Evolutionary conservation across 164 flowering plant species (phyloP).

Genomic region (Echeveria elegans): DNA sequence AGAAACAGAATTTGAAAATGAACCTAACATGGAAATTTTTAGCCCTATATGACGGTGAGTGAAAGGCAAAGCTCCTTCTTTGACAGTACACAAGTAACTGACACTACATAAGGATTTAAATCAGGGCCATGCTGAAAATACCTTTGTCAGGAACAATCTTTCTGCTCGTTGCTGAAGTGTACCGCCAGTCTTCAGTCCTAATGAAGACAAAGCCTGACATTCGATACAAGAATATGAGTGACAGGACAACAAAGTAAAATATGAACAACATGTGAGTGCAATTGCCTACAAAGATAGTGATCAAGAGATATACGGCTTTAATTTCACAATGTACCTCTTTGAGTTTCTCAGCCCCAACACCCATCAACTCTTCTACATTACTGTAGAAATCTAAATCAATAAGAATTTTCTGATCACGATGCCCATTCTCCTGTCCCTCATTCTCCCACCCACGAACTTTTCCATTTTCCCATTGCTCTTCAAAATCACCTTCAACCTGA

Average conservation of each 20-base stretch:
- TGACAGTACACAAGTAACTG: background rate
- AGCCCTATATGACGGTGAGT: too few relatives aligned
- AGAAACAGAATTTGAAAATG: background rate
- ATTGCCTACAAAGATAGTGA: too few relatives aligned
- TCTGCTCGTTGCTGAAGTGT: conserved; percentile 93
- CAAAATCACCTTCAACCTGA: conserved; percentile 79
- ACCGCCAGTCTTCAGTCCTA: conserved; percentile 90
- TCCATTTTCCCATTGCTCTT: conserved; percentile 63
- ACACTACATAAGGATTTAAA: background rate
- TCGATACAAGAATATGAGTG: conserved; percentile 2
- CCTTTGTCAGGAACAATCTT: conserved; percentile 97
- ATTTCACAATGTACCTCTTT: too few relatives aligned
- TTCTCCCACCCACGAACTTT: conserved; percentile 67
- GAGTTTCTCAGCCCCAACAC: conserved; percentile 72
- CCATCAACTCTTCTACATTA: conserved; percentile 32
- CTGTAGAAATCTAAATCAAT: conserved; percentile 9
- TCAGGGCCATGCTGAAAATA: conserved; percentile 13
- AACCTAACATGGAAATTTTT: too few relatives aligned
- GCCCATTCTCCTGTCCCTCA: conserved; percentile 58
- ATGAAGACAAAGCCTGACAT: conserved; percentile 72
- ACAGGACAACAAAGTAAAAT: background rate
- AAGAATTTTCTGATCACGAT: conserved; percentile 17
- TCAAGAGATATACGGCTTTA: too few relatives aligned
- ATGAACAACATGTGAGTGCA: too few relatives aligned
- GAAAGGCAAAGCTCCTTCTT: too few relatives aligned